Evolutionary conservation across 352 stramenopile genomes (phyloP).

Genomic region (Pythium biforme): DNA sequence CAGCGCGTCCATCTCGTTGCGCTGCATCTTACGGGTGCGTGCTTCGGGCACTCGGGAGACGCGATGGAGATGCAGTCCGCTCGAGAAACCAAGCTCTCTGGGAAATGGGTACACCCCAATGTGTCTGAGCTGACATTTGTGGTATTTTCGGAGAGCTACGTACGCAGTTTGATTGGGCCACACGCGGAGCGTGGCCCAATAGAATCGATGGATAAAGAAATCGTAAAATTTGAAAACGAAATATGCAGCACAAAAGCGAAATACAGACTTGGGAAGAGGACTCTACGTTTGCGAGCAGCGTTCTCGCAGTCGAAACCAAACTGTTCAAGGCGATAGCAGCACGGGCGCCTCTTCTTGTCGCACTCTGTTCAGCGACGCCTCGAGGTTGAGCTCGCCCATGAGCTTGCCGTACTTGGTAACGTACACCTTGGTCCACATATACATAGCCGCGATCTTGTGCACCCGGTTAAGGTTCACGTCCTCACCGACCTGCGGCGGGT

Average conservation of each 20-base stretch:
- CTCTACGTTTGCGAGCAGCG: too few species aligned
- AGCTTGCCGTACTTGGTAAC: conserved; percentile 71
- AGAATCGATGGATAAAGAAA: too few species aligned
- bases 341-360: conserved; percentile 47
- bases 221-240: conserved; percentile 7
- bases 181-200: too few species aligned
- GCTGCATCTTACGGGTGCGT: conserved; percentile 47
- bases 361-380: conserved; percentile 56
- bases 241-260: neutral
- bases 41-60: too few species aligned
- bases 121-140: neutral
- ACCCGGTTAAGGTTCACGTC: conserved; percentile 68
- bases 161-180: too few species aligned
- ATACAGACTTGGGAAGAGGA: too few species aligned
- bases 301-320: neutral
- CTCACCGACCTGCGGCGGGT: conserved; percentile 72
- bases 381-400: conserved; percentile 65
- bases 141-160: conserved; percentile 22
- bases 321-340: conserved; percentile 32
- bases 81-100: too few species aligned
- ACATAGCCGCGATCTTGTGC: conserved; percentile 76
- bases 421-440: conserved; percentile 83
- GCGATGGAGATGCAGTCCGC: too few species aligned
- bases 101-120: conserved; percentile 15
- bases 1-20: conserved; percentile 77